Percentiles rank a stretch among this genome's conserved stretches.
These are phyloP conservation scores for Neoscytalidium dimidiatum DNA, from an alignment of 2,329 filamentous ascomycete species.

Conservation along the genomic window DNA sequence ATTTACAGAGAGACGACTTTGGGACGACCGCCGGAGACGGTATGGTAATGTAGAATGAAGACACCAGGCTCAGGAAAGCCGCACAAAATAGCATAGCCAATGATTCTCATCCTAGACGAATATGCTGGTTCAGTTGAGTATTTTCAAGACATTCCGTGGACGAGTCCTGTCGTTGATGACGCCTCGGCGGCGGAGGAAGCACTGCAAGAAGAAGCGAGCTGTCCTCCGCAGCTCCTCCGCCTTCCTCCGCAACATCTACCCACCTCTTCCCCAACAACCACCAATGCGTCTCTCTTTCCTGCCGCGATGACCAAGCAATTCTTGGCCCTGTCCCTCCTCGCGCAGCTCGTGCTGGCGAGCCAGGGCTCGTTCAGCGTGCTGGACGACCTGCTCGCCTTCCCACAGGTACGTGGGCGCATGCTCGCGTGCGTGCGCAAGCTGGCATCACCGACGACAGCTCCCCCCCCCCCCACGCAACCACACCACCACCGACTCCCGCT, in stretches of 20 bases:
- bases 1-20: background rate
- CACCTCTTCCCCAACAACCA: background rate
- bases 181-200: background rate
- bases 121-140: background rate
- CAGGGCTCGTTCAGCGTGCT: constrained; percentile 77
- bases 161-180: background rate
- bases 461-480: background rate
- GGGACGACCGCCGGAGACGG: constrained; percentile 1
- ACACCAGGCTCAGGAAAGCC: constrained; percentile 3
- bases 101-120: background rate
- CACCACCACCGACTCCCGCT: constrained; percentile 6
- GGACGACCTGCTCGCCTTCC: constrained; percentile 83
- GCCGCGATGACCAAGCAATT: constrained; percentile 45
- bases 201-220: constrained; percentile 15
- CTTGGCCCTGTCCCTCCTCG: constrained; percentile 49
- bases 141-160: background rate
- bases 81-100: background rate
- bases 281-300: constrained; percentile 1
- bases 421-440: constrained; percentile 2
- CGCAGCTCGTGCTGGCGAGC: constrained; percentile 53
- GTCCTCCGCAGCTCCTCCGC: constrained; percentile 20
- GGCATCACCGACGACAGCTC: constrained; percentile 1
- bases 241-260: background rate
- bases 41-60: constrained; percentile 4
- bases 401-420: constrained; percentile 62